Base-by-base conservation (phyloP, 352 stramenopile genomes). In the Phytophthora pini region DNA sequence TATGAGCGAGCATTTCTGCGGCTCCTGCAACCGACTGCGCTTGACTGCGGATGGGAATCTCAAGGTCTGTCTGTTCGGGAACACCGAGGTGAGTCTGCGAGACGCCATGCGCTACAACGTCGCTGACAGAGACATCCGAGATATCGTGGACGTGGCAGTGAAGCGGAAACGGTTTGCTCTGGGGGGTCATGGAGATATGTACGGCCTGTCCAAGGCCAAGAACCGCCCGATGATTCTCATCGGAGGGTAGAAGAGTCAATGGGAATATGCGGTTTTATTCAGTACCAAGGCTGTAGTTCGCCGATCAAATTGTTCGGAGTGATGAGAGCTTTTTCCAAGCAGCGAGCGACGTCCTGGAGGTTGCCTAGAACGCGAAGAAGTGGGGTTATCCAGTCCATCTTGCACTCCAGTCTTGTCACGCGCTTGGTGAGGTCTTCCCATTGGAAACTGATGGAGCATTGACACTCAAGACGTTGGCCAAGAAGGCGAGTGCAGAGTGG, bases 151-250 rank as follows among this genome's bases (percentile, higher is more conserved):
- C 58, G 77, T 83, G 22, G 92, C 95, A 15, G 86, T 99, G 8
- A 87, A 92, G 59, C 79, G 88, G 13, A 99, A 99, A 73, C 89
- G 98, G 43, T 96, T 92, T 68, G 86, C 88, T 34, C 81, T 99
- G 15, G 97, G 97, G 40, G 97, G 97, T 38, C 97, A 99, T 77
- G 89, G 80, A n/a, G 88, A 97, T 80, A 97, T 98, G 77, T 88
- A 97, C 39, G 87, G 88, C 31, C 93, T 97, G 65, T 94, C 96
- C 32, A 94, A 90, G 34, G 78, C 81, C 13, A 90, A 97, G 68
- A 99, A 99, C 81, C 86, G 97, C 20, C 96, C 97, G 24, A 99
- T 99, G 97, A 98, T 98, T 55, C 80, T 98, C 47, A 99, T 99
- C 76, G 97, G 97, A 40, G 97, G 97, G 38, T 99, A 84, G 69